These are phyloP conservation scores for Harringtonia lauricola DNA, from an alignment of 2,329 filamentous ascomycete genomes.

Conservation along the genomic window DNA sequence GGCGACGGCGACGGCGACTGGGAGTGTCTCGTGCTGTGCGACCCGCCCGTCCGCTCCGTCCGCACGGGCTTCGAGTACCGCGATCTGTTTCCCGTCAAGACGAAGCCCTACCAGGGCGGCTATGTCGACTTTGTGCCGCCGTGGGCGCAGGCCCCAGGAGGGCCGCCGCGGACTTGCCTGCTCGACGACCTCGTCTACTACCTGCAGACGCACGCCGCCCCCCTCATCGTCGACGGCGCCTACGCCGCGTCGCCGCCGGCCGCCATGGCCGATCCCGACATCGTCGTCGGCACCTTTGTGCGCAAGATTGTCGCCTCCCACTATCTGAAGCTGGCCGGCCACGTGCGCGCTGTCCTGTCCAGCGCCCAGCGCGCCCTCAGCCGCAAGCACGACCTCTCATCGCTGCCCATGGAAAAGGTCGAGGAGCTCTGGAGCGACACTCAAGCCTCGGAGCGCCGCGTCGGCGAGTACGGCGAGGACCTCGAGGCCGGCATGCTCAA, in stretches of 20 bases:
- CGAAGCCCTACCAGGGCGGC: constrained; percentile 14
- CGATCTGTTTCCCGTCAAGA: constrained; percentile 8
- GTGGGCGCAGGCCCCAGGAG: constrained; percentile 5
- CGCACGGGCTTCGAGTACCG: constrained; percentile 11
- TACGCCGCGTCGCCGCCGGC: constrained; percentile 3
- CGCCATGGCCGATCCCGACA: constrained; percentile 6
- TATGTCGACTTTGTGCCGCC: constrained; percentile 16
- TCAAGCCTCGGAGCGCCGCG: constrained; percentile 16
- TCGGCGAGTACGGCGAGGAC: constrained; percentile 16
- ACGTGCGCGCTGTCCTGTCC: constrained; percentile 13
- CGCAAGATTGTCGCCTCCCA: constrained; percentile 16
- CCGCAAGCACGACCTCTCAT: constrained; percentile 14
- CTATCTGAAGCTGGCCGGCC: constrained; percentile 14
- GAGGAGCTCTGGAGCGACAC: constrained; percentile 17
- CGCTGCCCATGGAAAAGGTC: constrained; percentile 11
- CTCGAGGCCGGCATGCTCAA: constrained; percentile 16
- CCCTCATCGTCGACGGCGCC: neutral
- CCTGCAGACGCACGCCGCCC: constrained; percentile 10
- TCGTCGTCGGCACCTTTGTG: constrained; percentile 12
- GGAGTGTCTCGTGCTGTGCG: constrained; percentile 13
- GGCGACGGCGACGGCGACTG: too few relatives aligned
- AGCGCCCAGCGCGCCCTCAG: constrained; percentile 14
- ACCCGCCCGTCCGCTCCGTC: constrained; percentile 13
- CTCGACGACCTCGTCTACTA: constrained; percentile 16
- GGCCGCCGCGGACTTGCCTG: constrained; percentile 12